These are phyloP conservation scores for Aspergillus quadrilineatus DNA, from an alignment of 2,329 filamentous ascomycete species.

Conservation along the genomic window DNA sequence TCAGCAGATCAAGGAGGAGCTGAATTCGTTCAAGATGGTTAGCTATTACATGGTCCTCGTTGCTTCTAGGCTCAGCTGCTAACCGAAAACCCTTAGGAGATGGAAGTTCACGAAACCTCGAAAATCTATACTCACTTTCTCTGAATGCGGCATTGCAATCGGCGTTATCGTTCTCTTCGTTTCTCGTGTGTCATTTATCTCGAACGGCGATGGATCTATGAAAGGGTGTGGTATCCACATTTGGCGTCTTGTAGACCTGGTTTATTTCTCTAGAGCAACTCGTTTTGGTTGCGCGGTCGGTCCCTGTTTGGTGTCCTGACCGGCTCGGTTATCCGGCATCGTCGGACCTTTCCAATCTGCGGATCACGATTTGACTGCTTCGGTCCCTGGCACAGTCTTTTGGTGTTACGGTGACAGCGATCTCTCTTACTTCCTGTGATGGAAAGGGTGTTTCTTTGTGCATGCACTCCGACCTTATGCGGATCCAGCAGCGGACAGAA, in stretches of 20 bases:
- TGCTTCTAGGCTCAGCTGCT: neutral
- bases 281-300: slow-evolving; percentile 20
- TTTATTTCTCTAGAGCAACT: slow-evolving; percentile 22
- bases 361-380: slow-evolving; percentile 13
- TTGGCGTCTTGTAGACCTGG: slow-evolving; percentile 27
- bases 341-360: slow-evolving; percentile 1
- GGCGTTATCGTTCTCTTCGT: slow-evolving; percentile 26
- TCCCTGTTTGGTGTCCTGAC: slow-evolving; percentile 3
- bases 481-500: slow-evolving; percentile 14
- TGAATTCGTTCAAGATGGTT: slow-evolving; percentile 99
- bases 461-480: slow-evolving; percentile 18
- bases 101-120: slow-evolving; percentile 98
- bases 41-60: slow-evolving; percentile 29
- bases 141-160: slow-evolving; percentile 55
- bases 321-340: slow-evolving; percentile 3
- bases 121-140: slow-evolving; percentile 99
- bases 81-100: slow-evolving; percentile 68
- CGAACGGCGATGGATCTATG: slow-evolving; percentile 23
- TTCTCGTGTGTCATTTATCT: slow-evolving; percentile 20
- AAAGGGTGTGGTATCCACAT: slow-evolving; percentile 21
- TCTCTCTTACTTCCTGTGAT: slow-evolving; percentile 13
- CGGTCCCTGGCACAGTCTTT: slow-evolving; percentile 17
- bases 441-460: slow-evolving; percentile 14
- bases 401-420: slow-evolving; percentile 22
- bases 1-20: slow-evolving; percentile 98